Evolutionary conservation across 1,284 basidiomycete species (phyloP), one percentile per base, ranked within the genome.

Genomic region (Moesziomyces sp.): DNA sequence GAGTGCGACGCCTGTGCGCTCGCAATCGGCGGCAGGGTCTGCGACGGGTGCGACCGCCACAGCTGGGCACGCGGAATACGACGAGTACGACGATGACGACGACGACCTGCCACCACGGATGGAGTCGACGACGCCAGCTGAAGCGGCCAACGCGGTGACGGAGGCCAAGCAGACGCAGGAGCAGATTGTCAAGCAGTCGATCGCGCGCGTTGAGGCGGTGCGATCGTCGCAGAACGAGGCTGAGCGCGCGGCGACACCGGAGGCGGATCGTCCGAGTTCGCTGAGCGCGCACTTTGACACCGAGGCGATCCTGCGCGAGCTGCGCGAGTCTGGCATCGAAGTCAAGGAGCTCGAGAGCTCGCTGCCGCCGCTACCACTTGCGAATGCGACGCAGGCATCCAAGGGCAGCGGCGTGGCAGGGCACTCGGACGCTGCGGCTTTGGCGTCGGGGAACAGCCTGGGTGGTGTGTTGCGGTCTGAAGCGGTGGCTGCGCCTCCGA

Each of bases 41-140:
- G 38, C 59, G 6, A 23, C 66, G 9, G 18, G 23, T 16, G 26
- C 52, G 0, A 14, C 62, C 5, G 30, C 61, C 18, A 45, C 58
- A 21, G 34, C 49, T 6, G 48, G 50, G 11, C 46, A 34, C 34
- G 63, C 55, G 6, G 68, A 68, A 24, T 72, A 76, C 54, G 75
- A 80, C 51, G 71, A 79, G 49, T 69, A 74, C 48, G 78, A 79
- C 28, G 79, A 79, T 24, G 79, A 80, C 28, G 79, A 79, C 28
- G 79, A 80, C 42, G 78, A 80, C 45, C 45, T 81, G 26, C 79
- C 79, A 2, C 76, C 76, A 1, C 53, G 79, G 13, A 55, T 69
- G n/a, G 72, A 69, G 43, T 48, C 42, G 11, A 43, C 58, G 23
- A 42, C 43, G 23, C 46, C 43, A 21, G 44, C 14, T 0, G 53